These are phyloP conservation scores for Dryas integrifolia DNA, from an alignment of 331 rosid species.

Conservation along the genomic window DNA sequence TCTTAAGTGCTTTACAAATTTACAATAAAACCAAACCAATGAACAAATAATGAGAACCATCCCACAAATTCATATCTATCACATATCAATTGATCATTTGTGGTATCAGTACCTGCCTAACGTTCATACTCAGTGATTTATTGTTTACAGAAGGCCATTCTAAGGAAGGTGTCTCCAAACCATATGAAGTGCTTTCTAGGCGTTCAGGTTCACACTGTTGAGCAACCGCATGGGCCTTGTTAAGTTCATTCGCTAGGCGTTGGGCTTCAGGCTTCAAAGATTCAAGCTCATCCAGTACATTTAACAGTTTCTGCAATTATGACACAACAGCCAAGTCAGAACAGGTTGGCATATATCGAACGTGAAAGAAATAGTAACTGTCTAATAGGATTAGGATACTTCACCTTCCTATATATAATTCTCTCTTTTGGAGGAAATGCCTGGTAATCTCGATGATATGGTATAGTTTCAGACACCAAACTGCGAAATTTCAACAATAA, in stretches of 20 bases:
- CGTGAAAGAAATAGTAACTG: neutral
- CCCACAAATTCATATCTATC: neutral
- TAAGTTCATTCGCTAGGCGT: constrained; percentile 44
- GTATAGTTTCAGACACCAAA: constrained; percentile 95
- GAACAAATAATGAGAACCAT: neutral
- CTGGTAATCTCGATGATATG: constrained; percentile 78
- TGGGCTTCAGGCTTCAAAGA: constrained; percentile 65
- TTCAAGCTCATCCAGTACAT: constrained; percentile 76
- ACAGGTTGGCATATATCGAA: constrained; percentile 6
- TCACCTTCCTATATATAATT: constrained; percentile 56
- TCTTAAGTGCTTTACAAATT: constrained; percentile 17
- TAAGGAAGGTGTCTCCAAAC: constrained; percentile 40
- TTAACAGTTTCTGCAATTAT: constrained; percentile 48
- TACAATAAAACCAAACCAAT: constrained; percentile 6
- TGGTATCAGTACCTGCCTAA: constrained; percentile 49
- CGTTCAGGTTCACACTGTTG: constrained; percentile 39
- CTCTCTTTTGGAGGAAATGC: constrained; percentile 52
- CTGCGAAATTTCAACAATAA: constrained; percentile 31
- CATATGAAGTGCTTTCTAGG: constrained; percentile 35
- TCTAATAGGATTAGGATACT: constrained; percentile 2
- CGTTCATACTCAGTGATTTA: constrained; percentile 32
- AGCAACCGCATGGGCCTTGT: constrained; percentile 38
- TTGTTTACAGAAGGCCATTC: constrained; percentile 51
- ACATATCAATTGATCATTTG: constrained; percentile 5
- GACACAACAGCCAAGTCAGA: constrained; percentile 23